Conservation (phyloP, 2,329 filamentous ascomycete genomes). For the Colletotrichum sp. region DNA sequence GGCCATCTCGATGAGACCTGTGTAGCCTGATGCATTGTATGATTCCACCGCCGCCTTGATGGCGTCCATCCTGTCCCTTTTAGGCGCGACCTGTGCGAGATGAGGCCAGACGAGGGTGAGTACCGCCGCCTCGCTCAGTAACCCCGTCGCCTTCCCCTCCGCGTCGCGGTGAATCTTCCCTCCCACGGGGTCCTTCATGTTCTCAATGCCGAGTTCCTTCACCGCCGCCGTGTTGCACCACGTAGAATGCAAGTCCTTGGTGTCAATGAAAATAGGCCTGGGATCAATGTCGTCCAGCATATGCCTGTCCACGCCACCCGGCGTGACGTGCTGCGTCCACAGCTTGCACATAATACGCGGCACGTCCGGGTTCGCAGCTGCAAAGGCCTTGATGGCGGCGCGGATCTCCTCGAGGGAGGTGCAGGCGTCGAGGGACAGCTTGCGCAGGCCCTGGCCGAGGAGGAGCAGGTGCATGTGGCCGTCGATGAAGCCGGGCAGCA, state of each 20-base stretch:
- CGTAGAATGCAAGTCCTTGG: slow-evolving; percentile 60
- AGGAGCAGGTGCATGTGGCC: slow-evolving; percentile 62
- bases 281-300: slow-evolving; percentile 59
- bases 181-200: slow-evolving; percentile 52
- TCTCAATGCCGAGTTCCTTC: slow-evolving; percentile 51
- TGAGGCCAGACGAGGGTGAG: slow-evolving; percentile 62
- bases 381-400: slow-evolving; percentile 48
- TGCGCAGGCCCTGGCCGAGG: slow-evolving; percentile 58
- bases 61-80: slow-evolving; percentile 52
- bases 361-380: slow-evolving; percentile 49
- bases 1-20: slow-evolving; percentile 64
- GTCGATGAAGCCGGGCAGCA: slow-evolving; percentile 63
- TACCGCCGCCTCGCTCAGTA: slow-evolving; percentile 58
- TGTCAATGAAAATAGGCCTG: slow-evolving; percentile 61
- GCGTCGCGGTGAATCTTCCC: slow-evolving; percentile 57
- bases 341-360: slow-evolving; percentile 57
- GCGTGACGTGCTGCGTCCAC: slow-evolving; percentile 60
- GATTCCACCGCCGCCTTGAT: slow-evolving; percentile 53
- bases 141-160: slow-evolving; percentile 51
- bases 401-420: slow-evolving; percentile 55
- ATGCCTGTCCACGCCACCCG: slow-evolving; percentile 47
- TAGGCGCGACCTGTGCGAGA: slow-evolving; percentile 50
- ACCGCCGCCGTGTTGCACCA: slow-evolving; percentile 61
- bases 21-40: slow-evolving; percentile 59
- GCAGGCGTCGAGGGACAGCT: slow-evolving; percentile 54